A percentile compares a stretch with the other conserved stretches of the same genome.
Conservation (phyloP, 2,329 filamentous ascomycete genomes). For the Leptographium procerum region DNA sequence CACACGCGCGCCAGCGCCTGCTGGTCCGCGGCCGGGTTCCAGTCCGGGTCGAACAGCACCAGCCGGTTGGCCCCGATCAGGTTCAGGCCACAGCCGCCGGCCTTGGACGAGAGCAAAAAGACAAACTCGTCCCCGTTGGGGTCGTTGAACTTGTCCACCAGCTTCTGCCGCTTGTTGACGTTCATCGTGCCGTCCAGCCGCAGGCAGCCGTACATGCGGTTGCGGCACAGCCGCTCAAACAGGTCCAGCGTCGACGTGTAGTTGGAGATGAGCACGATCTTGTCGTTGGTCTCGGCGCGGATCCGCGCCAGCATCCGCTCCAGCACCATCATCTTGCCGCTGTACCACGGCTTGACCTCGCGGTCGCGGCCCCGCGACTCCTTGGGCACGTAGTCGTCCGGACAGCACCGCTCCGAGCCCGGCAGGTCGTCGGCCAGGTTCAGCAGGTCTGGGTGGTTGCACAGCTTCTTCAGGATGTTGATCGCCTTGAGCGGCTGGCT, state of each 20-base stretch:
- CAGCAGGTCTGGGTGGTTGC: slow-evolving; percentile 92
- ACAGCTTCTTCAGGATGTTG: slow-evolving; percentile 92
- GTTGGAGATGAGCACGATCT: slow-evolving; percentile 97
- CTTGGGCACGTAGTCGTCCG: slow-evolving; percentile 79
- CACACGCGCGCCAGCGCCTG: slow-evolving; percentile 94
- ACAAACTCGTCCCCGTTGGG: slow-evolving; percentile 83
- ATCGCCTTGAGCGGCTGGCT: slow-evolving; percentile 96
- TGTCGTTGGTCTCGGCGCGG: slow-evolving; percentile 92
- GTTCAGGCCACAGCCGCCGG: slow-evolving; percentile 92
- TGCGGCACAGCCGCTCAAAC: slow-evolving; percentile 82
- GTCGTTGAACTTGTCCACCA: slow-evolving; percentile 96
- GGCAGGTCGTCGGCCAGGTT: slow-evolving; percentile 75
- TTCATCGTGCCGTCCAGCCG: slow-evolving; percentile 96
- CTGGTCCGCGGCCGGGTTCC: slow-evolving; percentile 96
- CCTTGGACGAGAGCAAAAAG: slow-evolving; percentile 93
- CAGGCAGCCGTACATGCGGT: slow-evolving; percentile 71
- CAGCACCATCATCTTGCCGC: slow-evolving; percentile 96
- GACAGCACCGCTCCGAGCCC: slow-evolving; percentile 70
- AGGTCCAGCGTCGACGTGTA: slow-evolving; percentile 94
- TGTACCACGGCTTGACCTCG: slow-evolving; percentile 91
- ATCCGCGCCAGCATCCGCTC: slow-evolving; percentile 96
- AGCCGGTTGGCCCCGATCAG: slow-evolving; percentile 89
- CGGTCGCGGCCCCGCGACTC: slow-evolving; percentile 80
- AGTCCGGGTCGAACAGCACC: slow-evolving; percentile 91
- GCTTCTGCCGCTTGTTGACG: slow-evolving; percentile 90